These are phyloP conservation scores for Sporothrix euskadiensis DNA, from an alignment of 2,329 filamentous ascomycete genomes.

Conservation along the genomic window DNA sequence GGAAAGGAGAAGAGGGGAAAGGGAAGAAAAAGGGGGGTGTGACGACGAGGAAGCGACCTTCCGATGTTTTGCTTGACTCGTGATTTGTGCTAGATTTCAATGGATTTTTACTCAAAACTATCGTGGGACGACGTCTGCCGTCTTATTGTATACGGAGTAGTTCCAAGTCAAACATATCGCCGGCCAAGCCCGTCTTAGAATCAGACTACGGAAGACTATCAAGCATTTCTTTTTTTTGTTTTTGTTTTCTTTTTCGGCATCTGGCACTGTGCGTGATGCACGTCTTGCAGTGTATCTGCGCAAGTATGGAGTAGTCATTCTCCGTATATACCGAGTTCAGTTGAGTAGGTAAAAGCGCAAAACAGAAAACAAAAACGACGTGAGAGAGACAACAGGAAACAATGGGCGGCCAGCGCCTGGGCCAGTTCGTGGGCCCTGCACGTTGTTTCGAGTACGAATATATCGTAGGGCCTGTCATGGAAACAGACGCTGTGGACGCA, in stretches of 20 bases:
- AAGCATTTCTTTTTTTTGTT: background rate
- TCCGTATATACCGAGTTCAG: background rate
- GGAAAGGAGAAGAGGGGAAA: background rate
- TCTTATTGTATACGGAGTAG: no score
- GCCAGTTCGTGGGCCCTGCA: background rate
- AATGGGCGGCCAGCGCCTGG: background rate
- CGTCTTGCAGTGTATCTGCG: background rate
- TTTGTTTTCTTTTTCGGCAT: background rate
- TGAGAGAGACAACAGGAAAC: conserved; percentile 6
- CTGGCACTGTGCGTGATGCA: background rate
- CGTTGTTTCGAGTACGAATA: conserved; percentile 1
- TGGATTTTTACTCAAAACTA: background rate
- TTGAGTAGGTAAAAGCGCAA: background rate
- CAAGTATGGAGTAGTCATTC: background rate
- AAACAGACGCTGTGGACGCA: background rate
- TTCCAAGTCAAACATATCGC: background rate
- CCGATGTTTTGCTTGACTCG: background rate
- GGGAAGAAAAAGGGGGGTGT: background rate
- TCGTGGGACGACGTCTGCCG: background rate
- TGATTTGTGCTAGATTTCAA: background rate
- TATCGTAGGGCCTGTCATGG: background rate
- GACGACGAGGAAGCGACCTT: background rate
- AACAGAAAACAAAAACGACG: background rate
- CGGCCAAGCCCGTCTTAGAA: background rate
- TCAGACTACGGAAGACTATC: background rate